Evolutionary conservation across 2,329 filamentous ascomycete genomes (phyloP), one percentile per base, ranked within the genome.

Genomic region (Fusarium succisae): DNA sequence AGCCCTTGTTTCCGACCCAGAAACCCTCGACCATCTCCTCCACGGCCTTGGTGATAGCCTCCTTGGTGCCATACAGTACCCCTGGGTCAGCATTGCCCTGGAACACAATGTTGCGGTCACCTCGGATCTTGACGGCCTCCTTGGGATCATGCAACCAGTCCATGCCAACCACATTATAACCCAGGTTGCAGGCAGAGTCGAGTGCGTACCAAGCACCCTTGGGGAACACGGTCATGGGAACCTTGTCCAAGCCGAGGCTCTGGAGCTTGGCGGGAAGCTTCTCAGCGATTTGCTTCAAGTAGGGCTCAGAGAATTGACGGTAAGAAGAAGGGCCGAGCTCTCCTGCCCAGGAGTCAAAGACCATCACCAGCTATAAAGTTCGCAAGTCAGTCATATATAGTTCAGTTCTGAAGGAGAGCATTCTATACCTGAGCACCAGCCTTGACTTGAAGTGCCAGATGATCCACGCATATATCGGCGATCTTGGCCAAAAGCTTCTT

Each of bases 321-420:
- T 98, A 99, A 2, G 93, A 91, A 12, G 90, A 84, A 3, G 96
- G 96, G 14, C 93, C 95, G 51, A 99, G 88, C 84, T 99, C 96
- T 47, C 95, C 95, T 5, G 96, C 96, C 96, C 96, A 99, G 0
- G 96, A 98, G 82, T 99, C 96, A 80, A 99, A 99, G 18, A 99
- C 94, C 87, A 98, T 96, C 35, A 98, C 87, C 81, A 98, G 90
- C 91, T 94, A 69, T 14, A 35, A 28, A 51, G 30, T 35, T 35
- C 41, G 45, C 32, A 43, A 44, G 58, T 75, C 12, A 67, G 61
- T 55, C 15, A 37, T 30, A 35, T 11, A 51, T 17, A 10, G 5
- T 18, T n/a, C 41, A 14, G 18, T 14, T 51, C 43, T n/a, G n/a
- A 6, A 39, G 14, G 35, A n/a, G 24, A 30, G 26, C 15, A 10